These are phyloP conservation scores for Jasminum sambac DNA, from an alignment of 257 asterid species.

Conservation along the genomic window DNA sequence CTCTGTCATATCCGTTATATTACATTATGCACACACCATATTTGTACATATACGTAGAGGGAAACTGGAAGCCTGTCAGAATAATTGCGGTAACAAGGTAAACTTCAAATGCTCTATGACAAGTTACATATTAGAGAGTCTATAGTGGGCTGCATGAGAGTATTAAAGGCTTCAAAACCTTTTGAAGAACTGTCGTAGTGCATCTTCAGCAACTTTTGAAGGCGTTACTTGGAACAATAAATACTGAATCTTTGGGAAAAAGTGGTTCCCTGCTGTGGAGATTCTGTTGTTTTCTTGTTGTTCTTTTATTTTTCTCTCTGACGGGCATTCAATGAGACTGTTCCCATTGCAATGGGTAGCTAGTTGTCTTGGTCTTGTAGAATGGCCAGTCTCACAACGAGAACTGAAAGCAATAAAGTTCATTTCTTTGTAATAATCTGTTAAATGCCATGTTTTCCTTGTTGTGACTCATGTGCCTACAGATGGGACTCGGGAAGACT, in stretches of 20 bases:
- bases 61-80: background rate
- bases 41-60: background rate
- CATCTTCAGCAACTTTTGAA: constrained; percentile 17
- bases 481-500: constrained; percentile 98
- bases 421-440: constrained; percentile 16
- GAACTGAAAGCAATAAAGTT: background rate
- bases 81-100: background rate
- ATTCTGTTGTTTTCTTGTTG: background rate
- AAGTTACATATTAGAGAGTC: background rate
- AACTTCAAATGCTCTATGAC: background rate
- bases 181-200: constrained; percentile 11
- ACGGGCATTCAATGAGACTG: background rate
- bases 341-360: background rate
- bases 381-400: background rate
- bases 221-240: constrained; percentile 11
- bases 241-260: constrained; percentile 7
- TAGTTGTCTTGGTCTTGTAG: background rate
- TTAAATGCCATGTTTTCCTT: constrained; percentile 17
- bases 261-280: background rate
- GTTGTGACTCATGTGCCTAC: constrained; percentile 26
- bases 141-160: background rate
- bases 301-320: background rate
- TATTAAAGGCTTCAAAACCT: background rate
- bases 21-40: background rate
- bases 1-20: background rate